phyloP scores from a whole-genome alignment of 1,284 basidiomycete species.

The Boletus sp. region DNA sequence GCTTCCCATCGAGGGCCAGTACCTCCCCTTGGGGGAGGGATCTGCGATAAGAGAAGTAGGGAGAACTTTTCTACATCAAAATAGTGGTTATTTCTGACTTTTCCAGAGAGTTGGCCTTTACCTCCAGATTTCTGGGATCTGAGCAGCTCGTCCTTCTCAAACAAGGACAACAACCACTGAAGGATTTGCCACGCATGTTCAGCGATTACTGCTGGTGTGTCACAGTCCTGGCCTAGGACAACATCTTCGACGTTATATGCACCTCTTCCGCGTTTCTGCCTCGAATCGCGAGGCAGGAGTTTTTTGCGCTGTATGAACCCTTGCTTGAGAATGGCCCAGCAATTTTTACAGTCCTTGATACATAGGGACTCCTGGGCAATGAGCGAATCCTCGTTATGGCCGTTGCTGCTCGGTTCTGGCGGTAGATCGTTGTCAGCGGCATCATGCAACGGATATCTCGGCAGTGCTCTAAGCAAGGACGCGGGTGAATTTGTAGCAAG shows the following conservation, averaged over 20 bases:
- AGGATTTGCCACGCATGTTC: slow-evolving; percentile 62
- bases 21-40: slow-evolving; percentile 54
- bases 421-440: slow-evolving; percentile 11
- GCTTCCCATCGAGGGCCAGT: slow-evolving; percentile 53
- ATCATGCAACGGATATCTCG: slow-evolving; percentile 38
- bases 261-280: slow-evolving; percentile 31
- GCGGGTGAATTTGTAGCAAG: slow-evolving; percentile 52
- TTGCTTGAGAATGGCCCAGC: slow-evolving; percentile 57
- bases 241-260: slow-evolving; percentile 23
- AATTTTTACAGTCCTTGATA: slow-evolving; percentile 49
- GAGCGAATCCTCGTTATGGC: slow-evolving; percentile 50
- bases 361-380: slow-evolving; percentile 51
- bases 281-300: slow-evolving; percentile 30
- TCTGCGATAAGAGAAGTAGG: slow-evolving; percentile 56
- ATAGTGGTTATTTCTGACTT: slow-evolving; percentile 11
- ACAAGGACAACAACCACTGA: slow-evolving; percentile 58
- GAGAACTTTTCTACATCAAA: slow-evolving; percentile 48
- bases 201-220: slow-evolving; percentile 41
- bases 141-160: slow-evolving; percentile 57
- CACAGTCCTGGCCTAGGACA: slow-evolving; percentile 25
- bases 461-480: slow-evolving; percentile 52
- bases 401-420: slow-evolving; percentile 15
- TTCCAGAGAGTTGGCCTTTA: slow-evolving; percentile 10
- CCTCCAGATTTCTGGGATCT: slow-evolving; percentile 30
- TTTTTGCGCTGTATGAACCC: slow-evolving; percentile 46